A percentile compares a stretch with the other conserved stretches of the same genome.
Evolutionary conservation across 345 rosid genomes (phyloP).

Genomic region (Citrus trifoliata): DNA sequence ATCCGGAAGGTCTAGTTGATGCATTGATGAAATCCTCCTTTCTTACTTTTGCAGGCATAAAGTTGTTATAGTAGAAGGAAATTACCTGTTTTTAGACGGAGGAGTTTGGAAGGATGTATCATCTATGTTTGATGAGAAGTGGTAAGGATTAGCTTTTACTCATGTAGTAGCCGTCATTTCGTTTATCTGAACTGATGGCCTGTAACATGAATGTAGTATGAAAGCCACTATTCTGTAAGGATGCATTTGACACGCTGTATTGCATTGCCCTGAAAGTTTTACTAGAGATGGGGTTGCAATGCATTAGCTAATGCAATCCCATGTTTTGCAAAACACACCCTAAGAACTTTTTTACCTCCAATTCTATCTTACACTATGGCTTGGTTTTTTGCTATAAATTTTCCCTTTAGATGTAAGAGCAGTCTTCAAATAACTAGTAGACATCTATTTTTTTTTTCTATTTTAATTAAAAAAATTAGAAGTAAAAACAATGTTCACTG

Average conservation of each 20-base stretch:
- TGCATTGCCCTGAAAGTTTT: too few species aligned
- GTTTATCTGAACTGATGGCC: too few species aligned
- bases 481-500: not conserved
- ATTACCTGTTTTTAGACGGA: constrained; percentile 63
- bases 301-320: too few species aligned
- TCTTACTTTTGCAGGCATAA: constrained; percentile 64
- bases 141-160: constrained; percentile 44
- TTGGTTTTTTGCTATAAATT: not conserved
- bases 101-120: constrained; percentile 82
- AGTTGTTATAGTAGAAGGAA: constrained; percentile 85
- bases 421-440: not conserved
- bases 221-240: not conserved
- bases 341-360: not conserved
- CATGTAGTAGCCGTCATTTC: not conserved
- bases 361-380: not conserved
- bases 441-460: too few species aligned
- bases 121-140: constrained; percentile 76
- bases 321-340: too few species aligned
- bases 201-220: not conserved
- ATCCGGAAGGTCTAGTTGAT: not conserved
- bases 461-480: too few species aligned
- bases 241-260: too few species aligned
- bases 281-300: too few species aligned
- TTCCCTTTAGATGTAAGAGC: not conserved
- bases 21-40: not conserved